Evolutionary conservation across 1,284 basidiomycete genomes (phyloP), one percentile per base, ranked within the genome.

Genomic region (Cryptococcus sp.): DNA sequence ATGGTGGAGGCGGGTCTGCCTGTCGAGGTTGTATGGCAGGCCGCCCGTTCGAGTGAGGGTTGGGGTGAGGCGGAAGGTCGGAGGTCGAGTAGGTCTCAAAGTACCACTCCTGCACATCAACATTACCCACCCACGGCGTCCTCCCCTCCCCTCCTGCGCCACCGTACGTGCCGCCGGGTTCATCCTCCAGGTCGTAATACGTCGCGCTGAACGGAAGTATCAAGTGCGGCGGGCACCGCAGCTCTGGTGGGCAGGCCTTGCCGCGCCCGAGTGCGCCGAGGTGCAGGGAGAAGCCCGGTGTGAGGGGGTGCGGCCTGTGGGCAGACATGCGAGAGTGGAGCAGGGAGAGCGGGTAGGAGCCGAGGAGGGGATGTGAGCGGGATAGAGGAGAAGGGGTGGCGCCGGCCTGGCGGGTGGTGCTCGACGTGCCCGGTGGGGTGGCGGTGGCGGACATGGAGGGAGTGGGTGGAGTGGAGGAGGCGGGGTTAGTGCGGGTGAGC

Each of bases 111-210:
- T 77, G 72, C 15, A 78, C 50, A 59, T 76, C 72, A 9, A 77
- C 65, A 42, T 59, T 72, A 3, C 70, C 74, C 2, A 73, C 73
- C 74, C 75, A 77, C 1, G 76, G 76, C 3, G 69, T 70, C 47
- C 69, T 67, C 11, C 56, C 54, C 6, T 47, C 18, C 28, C 24
- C 37, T 6, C 48, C 23, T 50, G 11, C 2, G 37, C 53, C 28
- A 33, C 28, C 28, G 9, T 33, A 33, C 28, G 28, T 33, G 5
- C 28, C 28, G 5, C 28, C 28, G 9, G 28, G 28, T 11, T 24
- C 39, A 50, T 69, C 61, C 8, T 66, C 64, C 5, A 76, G 62
- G 52, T 75, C 72, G 46, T 77, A 73, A 58, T 75, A 77, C 21
- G 68, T 71, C 35, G 73, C 75, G 7, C 63, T 58, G 53, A 78